Conservation (phyloP, 73 alveolate species). For the Tetrahymena borealis region DNA sequence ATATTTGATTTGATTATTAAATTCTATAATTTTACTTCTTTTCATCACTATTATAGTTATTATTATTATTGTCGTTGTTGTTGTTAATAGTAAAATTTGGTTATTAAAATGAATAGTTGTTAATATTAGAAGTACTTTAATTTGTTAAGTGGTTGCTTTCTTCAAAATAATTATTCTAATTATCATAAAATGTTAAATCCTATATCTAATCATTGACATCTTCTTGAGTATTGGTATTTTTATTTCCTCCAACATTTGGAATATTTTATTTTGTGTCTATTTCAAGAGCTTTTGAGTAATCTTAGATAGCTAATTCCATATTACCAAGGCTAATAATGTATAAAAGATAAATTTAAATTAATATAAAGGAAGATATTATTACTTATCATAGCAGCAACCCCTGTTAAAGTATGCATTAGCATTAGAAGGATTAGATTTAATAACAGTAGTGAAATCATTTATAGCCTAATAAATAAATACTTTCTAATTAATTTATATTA, state of each 20-base stretch:
- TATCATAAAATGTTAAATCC: neutral
- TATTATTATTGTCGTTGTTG: neutral
- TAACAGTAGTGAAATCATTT: slow-evolving; percentile 80
- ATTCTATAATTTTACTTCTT: no score
- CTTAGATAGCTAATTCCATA: neutral
- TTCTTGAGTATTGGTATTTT: neutral
- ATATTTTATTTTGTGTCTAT: neutral
- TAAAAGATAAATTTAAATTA: neutral
- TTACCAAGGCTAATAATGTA: neutral
- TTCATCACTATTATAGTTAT: neutral
- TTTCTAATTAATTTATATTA: neutral
- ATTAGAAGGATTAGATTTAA: slow-evolving; percentile 82
- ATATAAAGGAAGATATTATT: neutral
- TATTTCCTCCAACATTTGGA: neutral
- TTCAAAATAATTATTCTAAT: neutral
- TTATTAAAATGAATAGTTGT: neutral
- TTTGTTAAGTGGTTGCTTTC: neutral
- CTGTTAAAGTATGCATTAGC: slow-evolving; percentile 97
- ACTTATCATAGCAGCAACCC: slow-evolving; percentile 95
- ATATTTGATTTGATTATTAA: no score
- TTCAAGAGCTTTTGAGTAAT: neutral
- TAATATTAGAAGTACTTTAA: neutral
- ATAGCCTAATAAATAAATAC: slow-evolving; percentile 61
- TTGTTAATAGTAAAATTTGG: no score
- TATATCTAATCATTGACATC: neutral